Evolutionary conservation across 2,329 filamentous ascomycete species (phyloP).

Genomic region (Alternaria brassicicola): DNA sequence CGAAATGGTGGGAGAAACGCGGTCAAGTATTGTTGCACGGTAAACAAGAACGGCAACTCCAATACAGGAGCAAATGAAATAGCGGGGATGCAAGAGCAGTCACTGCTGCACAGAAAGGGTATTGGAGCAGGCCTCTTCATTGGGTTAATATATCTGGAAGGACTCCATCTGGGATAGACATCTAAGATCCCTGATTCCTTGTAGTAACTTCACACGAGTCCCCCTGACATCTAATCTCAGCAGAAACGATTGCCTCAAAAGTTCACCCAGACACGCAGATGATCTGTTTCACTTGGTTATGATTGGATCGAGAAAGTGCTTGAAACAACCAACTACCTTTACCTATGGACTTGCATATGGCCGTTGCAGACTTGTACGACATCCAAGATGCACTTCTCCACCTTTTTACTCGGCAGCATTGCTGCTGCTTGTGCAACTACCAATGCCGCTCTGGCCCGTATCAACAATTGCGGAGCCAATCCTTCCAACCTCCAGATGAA

Average conservation of each 20-base stretch:
- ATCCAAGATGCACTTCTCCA: constrained; percentile 16
- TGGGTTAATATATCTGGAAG: constrained; percentile 5
- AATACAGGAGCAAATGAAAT: neutral
- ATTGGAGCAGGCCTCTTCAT: constrained; percentile 1
- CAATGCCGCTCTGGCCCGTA: constrained; percentile 35
- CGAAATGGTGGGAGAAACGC: too few relatives aligned
- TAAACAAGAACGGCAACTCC: neutral
- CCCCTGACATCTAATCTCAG: neutral
- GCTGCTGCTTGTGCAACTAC: constrained; percentile 11
- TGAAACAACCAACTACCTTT: neutral
- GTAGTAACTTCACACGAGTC: neutral
- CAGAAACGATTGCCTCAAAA: neutral
- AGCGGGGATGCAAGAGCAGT: neutral
- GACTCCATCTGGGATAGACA: neutral
- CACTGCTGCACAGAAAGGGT: neutral
- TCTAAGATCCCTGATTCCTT: neutral
- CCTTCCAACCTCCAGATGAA: constrained; percentile 59
- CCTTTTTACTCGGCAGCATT: constrained; percentile 1
- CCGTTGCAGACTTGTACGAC: neutral
- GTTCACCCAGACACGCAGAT: neutral
- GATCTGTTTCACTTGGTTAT: neutral
- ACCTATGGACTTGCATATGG: neutral
- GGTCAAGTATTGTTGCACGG: neutral
- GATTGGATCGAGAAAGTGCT: neutral
- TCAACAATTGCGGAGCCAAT: constrained; percentile 51